Evolutionary conservation across 2,329 filamentous ascomycete genomes (phyloP), one percentile per base, ranked within the genome.

Genomic region (Pseudocercospora cruenta): DNA sequence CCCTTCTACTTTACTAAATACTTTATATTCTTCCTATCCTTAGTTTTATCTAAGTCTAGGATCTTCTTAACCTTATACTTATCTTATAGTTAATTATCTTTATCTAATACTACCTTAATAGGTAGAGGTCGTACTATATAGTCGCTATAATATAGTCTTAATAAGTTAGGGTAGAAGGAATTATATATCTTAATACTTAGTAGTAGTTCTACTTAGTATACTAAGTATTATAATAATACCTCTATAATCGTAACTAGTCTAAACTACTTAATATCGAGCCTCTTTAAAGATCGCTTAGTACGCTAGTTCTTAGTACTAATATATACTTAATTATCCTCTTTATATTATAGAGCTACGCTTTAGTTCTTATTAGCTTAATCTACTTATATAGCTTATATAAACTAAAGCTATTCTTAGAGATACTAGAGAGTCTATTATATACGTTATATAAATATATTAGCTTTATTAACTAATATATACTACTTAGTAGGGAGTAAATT

Each of bases 241-340:
- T 14, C 47, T 24, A 22, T 12, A 24, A 60, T 60, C 10, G 22
- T n/a, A 22, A 39, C 31, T 45, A 47, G 33, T 19, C 57, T 22
- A 21, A 26, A 12, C n/a, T 39, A 60, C n/a, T 45, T 43, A 24
- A 39, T 39, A 43, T 60, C 26, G 4, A 60, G 36, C 19, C 47
- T 60, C 33, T 60, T 60, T 3, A 19, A 2, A 2, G 12, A 16
- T 8, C 19, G 19, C 6, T 21, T 45, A 47, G 33, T 45, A 21
- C 14, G 2, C 57, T 60, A 60, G 57, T 60, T 60, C 21, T 47
- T 60, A 21, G 57, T 60, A 47, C 16, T 45, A 21, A 60, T 28
- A 14, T 60, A 60, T 19, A 60, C 33, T 21, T 10, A 14, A n/a
- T 60, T n/a, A n/a, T 21, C 21, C 10, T 21, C 24, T 6, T 19